Conservation (phyloP, 1,284 basidiomycete genomes). For the Pisolithus thermaeus region DNA sequence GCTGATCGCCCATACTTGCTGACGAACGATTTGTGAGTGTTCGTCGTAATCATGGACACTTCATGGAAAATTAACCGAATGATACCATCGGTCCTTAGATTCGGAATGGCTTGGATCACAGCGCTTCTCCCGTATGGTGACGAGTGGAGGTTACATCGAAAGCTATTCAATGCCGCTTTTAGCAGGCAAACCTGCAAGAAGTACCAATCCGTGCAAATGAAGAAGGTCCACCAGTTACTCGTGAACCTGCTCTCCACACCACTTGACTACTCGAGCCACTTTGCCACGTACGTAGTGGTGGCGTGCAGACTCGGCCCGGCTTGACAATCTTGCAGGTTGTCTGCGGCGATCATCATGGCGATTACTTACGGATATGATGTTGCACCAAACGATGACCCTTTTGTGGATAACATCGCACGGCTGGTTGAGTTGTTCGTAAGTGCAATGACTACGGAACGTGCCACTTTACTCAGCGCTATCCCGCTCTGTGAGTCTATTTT, state of each 20-base stretch:
- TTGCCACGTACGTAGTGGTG: conserved; percentile 15
- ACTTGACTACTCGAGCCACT: conserved; percentile 18
- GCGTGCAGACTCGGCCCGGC: not conserved
- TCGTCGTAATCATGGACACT: too few relatives aligned
- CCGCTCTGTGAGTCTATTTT: conserved; percentile 17
- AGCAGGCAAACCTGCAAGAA: conserved; percentile 13
- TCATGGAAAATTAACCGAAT: too few relatives aligned
- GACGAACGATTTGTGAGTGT: conserved; percentile 19
- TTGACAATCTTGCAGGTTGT: conserved; percentile 9
- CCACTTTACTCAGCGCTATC: conserved; percentile 14
- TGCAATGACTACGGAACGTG: conserved; percentile 19
- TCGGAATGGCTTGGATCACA: conserved; percentile 27
- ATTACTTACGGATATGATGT: conserved; percentile 20
- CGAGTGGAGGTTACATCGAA: conserved; percentile 25
- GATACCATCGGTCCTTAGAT: too few relatives aligned
- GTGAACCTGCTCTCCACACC: conserved; percentile 19
- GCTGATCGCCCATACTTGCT: conserved; percentile 23
- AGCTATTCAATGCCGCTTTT: conserved; percentile 26
- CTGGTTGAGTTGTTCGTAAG: not conserved
- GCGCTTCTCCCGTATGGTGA: conserved; percentile 27
- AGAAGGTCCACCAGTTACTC: conserved; percentile 19
- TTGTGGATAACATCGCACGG: conserved; percentile 10
- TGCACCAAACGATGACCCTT: conserved; percentile 11
- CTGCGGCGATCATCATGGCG: conserved; percentile 19
- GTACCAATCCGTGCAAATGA: conserved; percentile 18